phyloP scores from a whole-genome alignment of 1,139 yeast species.

The Saccharomyces hybrid region DNA sequence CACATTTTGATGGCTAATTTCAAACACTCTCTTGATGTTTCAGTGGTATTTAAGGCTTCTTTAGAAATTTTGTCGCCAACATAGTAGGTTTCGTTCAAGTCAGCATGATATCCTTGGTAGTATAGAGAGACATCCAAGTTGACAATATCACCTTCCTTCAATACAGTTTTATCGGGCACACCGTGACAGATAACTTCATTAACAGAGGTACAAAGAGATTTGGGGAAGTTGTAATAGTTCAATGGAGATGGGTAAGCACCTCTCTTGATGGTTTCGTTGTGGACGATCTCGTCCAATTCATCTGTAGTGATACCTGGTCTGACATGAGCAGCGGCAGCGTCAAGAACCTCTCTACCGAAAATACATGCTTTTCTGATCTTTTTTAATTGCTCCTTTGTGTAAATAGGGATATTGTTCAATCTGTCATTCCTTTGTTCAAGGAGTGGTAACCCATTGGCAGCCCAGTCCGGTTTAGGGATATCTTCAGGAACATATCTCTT shows the following conservation, averaged over 20 bases:
- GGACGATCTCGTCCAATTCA: constrained; percentile 79
- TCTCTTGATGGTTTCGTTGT: constrained; percentile 79
- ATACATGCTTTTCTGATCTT: constrained; percentile 66
- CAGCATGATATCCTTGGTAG: constrained; percentile 87
- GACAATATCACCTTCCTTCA: constrained; percentile 90
- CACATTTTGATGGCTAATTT: constrained; percentile 75
- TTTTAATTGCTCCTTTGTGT: constrained; percentile 58
- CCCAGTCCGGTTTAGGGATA: constrained; percentile 78
- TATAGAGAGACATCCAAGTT: constrained; percentile 83
- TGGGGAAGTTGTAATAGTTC: constrained; percentile 91
- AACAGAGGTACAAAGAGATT: constrained; percentile 85
- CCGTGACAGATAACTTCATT: constrained; percentile 97
- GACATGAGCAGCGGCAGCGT: constrained; percentile 74
- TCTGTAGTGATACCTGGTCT: constrained; percentile 91
- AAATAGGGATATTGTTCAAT: constrained; percentile 54
- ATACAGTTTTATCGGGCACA: constrained; percentile 79
- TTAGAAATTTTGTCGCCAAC: constrained; percentile 88
- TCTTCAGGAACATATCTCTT: constrained; percentile 63
- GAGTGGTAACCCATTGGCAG: constrained; percentile 68
- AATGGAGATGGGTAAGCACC: constrained; percentile 92
- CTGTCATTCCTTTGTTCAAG: constrained; percentile 72
- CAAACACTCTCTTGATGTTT: constrained; percentile 85
- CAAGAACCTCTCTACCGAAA: constrained; percentile 81
- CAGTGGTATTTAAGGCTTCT: constrained; percentile 80
- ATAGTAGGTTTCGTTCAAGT: constrained; percentile 91